These are phyloP conservation scores for Vitis rupestris DNA, from an alignment of 164 flowering plant species.

Conservation along the genomic window DNA sequence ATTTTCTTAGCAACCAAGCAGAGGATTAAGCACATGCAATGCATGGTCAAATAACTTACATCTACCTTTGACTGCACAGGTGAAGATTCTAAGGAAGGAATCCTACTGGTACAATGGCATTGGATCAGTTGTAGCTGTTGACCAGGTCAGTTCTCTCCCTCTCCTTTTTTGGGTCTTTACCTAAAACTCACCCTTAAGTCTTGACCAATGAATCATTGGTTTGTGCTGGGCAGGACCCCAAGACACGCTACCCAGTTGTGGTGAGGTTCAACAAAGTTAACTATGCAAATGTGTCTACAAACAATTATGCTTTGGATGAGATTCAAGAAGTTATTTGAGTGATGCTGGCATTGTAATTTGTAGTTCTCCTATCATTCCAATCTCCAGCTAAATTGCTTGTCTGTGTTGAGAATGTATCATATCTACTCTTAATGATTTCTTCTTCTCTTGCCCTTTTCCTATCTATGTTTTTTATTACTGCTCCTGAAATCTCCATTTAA, in stretches of 20 bases:
- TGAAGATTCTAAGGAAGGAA: constrained; percentile 84
- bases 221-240: constrained; percentile 61
- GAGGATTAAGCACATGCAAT: too few species aligned
- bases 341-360: not conserved
- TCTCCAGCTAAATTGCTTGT: constrained; percentile 5
- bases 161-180: not conserved
- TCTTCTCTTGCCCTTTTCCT: not conserved
- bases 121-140: constrained; percentile 94
- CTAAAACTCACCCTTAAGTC: too few species aligned
- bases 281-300: constrained; percentile 88
- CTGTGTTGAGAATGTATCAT: constrained; percentile 14
- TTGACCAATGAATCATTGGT: not conserved
- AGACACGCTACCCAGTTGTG: constrained; percentile 87
- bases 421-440: constrained; percentile 19
- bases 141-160: constrained; percentile 57
- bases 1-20: too few species aligned
- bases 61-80: constrained; percentile 38
- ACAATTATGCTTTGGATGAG: constrained; percentile 97
- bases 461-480: not conserved
- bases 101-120: constrained; percentile 94
- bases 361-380: not conserved
- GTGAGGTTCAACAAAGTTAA: constrained; percentile 91
- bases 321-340: constrained; percentile 67
- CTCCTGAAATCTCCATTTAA: not conserved
- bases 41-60: too few species aligned